phyloP scores from a whole-genome alignment of 108 stramenopile genomes.

The Hondaea fermentalgiana region DNA sequence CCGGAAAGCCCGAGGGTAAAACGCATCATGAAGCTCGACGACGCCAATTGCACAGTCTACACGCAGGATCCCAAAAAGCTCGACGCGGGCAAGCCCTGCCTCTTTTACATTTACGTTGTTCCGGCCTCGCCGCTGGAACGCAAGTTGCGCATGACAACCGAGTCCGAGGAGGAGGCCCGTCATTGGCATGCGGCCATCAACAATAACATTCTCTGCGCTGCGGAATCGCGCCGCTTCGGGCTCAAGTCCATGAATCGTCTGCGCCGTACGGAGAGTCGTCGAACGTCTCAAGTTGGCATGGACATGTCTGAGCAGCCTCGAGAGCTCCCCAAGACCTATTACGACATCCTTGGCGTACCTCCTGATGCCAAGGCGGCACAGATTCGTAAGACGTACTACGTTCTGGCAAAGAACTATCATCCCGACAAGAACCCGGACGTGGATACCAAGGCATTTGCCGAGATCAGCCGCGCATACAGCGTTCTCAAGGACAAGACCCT shows the following conservation, averaged over 20 bases:
- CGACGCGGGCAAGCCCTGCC: background rate
- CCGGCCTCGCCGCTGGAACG: background rate
- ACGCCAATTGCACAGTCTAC: background rate
- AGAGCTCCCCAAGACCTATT: slow-evolving; percentile 36
- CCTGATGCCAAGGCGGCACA: slow-evolving; percentile 57
- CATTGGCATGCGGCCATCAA: background rate
- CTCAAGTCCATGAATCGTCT: background rate
- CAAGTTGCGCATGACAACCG: background rate
- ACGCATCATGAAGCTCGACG: background rate
- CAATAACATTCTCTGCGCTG: slow-evolving; percentile 2
- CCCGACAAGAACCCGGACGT: slow-evolving; percentile 64
- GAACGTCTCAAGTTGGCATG: background rate
- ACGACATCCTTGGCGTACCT: slow-evolving; percentile 64
- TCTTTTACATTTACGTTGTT: background rate
- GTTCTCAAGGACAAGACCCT: slow-evolving; percentile 61
- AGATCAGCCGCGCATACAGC: slow-evolving; percentile 68
- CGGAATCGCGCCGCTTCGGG: background rate
- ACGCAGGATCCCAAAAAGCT: background rate
- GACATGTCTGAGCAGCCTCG: background rate
- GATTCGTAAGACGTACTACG: slow-evolving; percentile 81
- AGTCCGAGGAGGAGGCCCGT: slow-evolving; percentile 7
- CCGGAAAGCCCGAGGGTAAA: background rate
- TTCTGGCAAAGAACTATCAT: slow-evolving; percentile 76
- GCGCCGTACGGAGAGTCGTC: background rate
- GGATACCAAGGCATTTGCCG: slow-evolving; percentile 62